A percentile compares a stretch with the other conserved stretches of the same genome.
These are phyloP conservation scores for Pyrenula aspistea DNA, from an alignment of 495 filamentous ascomycete species.

Conservation along the genomic window DNA sequence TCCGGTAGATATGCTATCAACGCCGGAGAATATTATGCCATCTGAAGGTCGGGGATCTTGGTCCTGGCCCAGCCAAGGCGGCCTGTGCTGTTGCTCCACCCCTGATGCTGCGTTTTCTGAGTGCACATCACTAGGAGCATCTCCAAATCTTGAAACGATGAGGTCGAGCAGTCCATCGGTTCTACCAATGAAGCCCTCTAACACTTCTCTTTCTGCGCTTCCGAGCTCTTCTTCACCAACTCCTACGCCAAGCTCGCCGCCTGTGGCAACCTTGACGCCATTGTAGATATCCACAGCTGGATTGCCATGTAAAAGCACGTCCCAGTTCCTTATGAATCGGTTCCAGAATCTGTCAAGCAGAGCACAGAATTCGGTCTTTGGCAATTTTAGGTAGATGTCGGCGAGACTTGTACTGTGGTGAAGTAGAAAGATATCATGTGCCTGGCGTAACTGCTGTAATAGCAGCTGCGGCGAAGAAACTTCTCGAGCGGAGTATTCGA, in stretches of 20 bases:
- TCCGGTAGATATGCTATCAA: conserved; percentile 50
- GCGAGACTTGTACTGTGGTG: conserved; percentile 66
- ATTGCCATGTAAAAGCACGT: conserved; percentile 80
- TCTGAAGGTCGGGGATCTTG: conserved; percentile 54
- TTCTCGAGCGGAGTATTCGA: conserved; percentile 80
- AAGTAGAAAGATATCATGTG: conserved; percentile 74
- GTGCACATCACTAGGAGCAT: conserved; percentile 14
- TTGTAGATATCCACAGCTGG: conserved; percentile 68
- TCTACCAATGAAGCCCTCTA: conserved; percentile 64
- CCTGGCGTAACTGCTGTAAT: conserved; percentile 67
- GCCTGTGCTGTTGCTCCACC: conserved; percentile 3
- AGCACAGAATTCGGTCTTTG: conserved; percentile 44
- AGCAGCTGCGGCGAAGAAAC: conserved; percentile 71
- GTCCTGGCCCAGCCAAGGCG: conserved; percentile 57
- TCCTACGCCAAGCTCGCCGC: conserved; percentile 83
- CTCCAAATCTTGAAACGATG: conserved; percentile 75
- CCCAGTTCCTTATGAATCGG: conserved; percentile 69
- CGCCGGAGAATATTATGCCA: conserved; percentile 73
- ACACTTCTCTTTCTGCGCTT: conserved; percentile 79
- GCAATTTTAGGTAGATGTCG: conserved; percentile 51
- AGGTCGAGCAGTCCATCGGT: conserved; percentile 67
- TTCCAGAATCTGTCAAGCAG: conserved; percentile 75
- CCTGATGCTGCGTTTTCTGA: background rate
- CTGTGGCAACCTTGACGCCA: conserved; percentile 79
- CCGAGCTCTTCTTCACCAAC: conserved; percentile 91